Base-by-base conservation (phyloP, 768 basidiomycete species). In the Suillus sp. region DNA sequence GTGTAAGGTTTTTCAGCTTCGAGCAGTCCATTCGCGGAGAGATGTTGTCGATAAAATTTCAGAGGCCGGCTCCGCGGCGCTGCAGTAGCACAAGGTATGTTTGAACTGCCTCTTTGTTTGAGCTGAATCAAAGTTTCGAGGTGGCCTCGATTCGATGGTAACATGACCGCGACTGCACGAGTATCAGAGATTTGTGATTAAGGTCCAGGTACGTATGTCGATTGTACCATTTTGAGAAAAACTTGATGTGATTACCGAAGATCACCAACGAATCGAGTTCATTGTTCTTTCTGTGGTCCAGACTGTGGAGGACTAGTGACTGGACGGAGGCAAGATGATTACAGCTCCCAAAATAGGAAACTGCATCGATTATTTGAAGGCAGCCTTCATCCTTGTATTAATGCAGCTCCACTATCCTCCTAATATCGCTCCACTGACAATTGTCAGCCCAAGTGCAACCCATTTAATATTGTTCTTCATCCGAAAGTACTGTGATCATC, bases 351-450 rank as follows among this genome's bases (percentile, higher is more conserved):
- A 75, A 75, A 62, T 42, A 67, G 72, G 72, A 40, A 72, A 64
- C 72, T 60, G 51, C 59, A 43, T 66, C 66, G 64, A 72, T 64
- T 74, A 75, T 72, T 75, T 74, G 57, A 72, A 13, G 63, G 62
- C 20, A 54, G 32, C 25, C 7, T 27, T 27, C 18, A 57, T 57
- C 37, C 22, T 38, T 40, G 20, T 48, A 47, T 47, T 47, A 40
- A 47, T 32, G 42, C 59, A 30, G 67, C 59, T 32, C 47, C 71
- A 54, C 62, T 64, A 37, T 56, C n/a, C 61, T 59, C 61, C 61
- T 62, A 62, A 62, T 14, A 38, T 38, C 37, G 18, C 53, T 60
- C 35, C 61, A 62, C 50, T 43, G 38, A 40, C 11, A 20, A 37
- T 45, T 10, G 9, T 55, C 5, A 8, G 9, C 30, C 5, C 10